Conservation (phyloP, 306 rosid species). For the Cyamopsis tetragonoloba region DNA sequence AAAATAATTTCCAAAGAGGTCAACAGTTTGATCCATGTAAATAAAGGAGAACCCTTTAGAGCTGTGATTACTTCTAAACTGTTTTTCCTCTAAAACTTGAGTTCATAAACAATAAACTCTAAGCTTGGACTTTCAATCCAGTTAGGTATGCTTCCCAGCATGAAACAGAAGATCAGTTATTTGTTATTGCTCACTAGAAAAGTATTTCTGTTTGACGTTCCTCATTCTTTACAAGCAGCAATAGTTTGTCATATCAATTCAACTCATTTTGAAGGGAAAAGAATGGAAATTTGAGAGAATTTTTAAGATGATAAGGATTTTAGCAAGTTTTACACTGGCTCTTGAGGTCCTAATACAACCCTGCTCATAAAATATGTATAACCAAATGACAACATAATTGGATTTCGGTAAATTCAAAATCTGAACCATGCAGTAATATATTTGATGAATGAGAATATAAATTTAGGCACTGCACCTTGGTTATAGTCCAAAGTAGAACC, state of each 20-base stretch:
- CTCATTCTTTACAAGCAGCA: neutral
- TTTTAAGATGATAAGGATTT: no score
- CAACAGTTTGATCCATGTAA: neutral
- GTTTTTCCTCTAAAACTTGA: neutral
- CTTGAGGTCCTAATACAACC: no score
- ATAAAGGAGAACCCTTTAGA: neutral
- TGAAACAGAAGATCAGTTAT: neutral
- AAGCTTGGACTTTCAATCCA: neutral
- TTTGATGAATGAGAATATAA: neutral
- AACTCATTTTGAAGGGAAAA: neutral
- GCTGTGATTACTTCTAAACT: neutral
- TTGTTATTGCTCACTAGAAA: neutral
- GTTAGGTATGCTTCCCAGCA: neutral
- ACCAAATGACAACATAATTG: neutral
- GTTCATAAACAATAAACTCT: neutral
- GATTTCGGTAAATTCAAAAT: neutral
- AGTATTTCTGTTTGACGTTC: neutral
- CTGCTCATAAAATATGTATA: neutral
- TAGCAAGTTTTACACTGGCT: no score
- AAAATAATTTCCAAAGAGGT: neutral
- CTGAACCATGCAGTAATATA: neutral
- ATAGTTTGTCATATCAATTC: neutral
- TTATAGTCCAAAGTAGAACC: slow-evolving; percentile 68
- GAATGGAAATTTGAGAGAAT: neutral
- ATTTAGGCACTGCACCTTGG: slow-evolving; percentile 54